Evolutionary conservation across 2,329 filamentous ascomycete species (phyloP), one percentile per base, ranked within the genome.

Genomic region (Colletotrichum musicola): DNA sequence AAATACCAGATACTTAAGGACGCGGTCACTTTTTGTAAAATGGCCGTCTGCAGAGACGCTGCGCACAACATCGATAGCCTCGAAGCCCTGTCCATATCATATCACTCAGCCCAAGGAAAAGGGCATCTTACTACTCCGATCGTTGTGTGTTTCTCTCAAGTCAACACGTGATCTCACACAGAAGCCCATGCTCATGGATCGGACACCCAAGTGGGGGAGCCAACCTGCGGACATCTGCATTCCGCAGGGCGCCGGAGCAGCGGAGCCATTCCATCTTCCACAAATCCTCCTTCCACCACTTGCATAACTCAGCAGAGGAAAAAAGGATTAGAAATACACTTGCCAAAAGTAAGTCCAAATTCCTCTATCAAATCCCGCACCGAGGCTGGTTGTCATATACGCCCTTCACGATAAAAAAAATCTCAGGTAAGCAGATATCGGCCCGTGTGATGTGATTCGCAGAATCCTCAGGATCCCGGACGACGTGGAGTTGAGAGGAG

Each of bases 391-490:
- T n/a, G 16, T 42, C 40, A 5, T n/a, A 7, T 16, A 42, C 40
- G 40, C 40, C 40, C 40, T 42, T 42, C 40, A 42, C 13, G 16
- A 13, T n/a, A 42, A 5, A 14, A 13, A n/a, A 42, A 13, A n/a
- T 6, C 6, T 49, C 20, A 59, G 35, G 56, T 58, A 58, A 58
- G 56, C 27, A 30, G 27, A 14, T 9, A 14, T 9, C 6, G 16
- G 25, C 2, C 6, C 40, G 56, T 47, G n/a, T 49, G 55, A 59
- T 59, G 7, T 54, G 56, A 59, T 59, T 59, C 56, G 56, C 44
- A 49, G 56, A 22, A 22, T 22, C 42, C 1, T 42, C 9, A 7
- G 30, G 30, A 35, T 35, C 30, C 30, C 30, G 4, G 30, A 4
- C 30, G 30, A 3, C 30, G 30, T 35, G 30, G 30, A 35, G 30